These are phyloP conservation scores for Albugo laibachii DNA, from an alignment of 352 stramenopile species.

Conservation along the genomic window DNA sequence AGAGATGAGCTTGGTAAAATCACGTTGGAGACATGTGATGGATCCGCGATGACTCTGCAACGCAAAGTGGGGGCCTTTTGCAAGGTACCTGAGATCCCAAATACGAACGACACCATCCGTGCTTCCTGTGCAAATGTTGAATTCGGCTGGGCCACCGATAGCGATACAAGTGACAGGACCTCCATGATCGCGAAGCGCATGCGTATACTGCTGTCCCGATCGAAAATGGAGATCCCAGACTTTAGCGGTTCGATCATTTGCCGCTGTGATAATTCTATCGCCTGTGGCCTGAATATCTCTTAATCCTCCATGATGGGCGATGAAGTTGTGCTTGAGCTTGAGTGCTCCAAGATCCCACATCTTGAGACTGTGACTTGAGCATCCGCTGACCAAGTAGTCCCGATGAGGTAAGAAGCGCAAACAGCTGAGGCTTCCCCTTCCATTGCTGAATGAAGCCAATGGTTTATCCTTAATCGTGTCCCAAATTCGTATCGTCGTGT, in stretches of 20 bases:
- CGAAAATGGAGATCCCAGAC: slow-evolving; percentile 65
- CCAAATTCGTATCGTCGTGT: slow-evolving; percentile 55
- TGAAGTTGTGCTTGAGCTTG: slow-evolving; percentile 33
- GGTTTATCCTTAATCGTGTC: slow-evolving; percentile 41
- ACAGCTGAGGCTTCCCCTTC: slow-evolving; percentile 23
- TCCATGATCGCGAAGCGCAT: slow-evolving; percentile 35
- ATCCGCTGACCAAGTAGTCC: slow-evolving; percentile 39
- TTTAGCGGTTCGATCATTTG: slow-evolving; percentile 53
- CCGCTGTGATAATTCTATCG: slow-evolving; percentile 43
- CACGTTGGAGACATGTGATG: slow-evolving; percentile 44
- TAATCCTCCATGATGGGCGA: slow-evolving; percentile 28
- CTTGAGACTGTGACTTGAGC: slow-evolving; percentile 26
- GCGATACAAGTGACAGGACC: slow-evolving; percentile 48
- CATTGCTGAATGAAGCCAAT: slow-evolving; percentile 23
- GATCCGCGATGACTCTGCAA: slow-evolving; percentile 25
- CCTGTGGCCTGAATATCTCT: slow-evolving; percentile 53
- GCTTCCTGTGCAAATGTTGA: slow-evolving; percentile 54
- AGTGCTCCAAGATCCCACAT: slow-evolving; percentile 41
- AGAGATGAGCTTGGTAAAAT: slow-evolving; percentile 67
- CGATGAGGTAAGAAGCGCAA: slow-evolving; percentile 38
- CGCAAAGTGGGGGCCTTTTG: slow-evolving; percentile 38
- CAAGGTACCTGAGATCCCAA: slow-evolving; percentile 61
- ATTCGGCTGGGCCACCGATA: slow-evolving; percentile 46
- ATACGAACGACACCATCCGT: slow-evolving; percentile 57
- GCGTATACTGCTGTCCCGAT: slow-evolving; percentile 18